Evolutionary conservation across 2,329 filamentous ascomycete genomes (phyloP).

Genomic region (Pleomassaria siparia): DNA sequence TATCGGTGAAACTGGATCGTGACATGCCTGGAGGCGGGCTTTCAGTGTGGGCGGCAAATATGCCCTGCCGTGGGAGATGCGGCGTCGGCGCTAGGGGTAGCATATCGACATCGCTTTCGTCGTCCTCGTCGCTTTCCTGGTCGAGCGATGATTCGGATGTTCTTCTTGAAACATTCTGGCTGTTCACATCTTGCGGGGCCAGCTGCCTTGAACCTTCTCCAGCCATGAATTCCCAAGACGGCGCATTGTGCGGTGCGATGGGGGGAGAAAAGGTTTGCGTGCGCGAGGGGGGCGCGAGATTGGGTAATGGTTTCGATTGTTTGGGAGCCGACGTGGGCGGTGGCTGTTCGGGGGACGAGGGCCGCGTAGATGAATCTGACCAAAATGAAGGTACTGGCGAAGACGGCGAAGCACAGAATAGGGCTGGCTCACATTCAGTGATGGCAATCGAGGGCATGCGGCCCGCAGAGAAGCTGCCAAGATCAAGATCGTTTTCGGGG

Average conservation of each 20-base stretch:
- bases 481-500: conserved; percentile 22
- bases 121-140: conserved; percentile 32
- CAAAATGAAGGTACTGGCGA: conserved; percentile 42
- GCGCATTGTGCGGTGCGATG: conserved; percentile 30
- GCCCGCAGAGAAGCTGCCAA: conserved; percentile 26
- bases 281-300: conserved; percentile 17
- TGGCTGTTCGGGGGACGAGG: conserved; percentile 38
- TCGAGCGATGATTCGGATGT: conserved; percentile 38
- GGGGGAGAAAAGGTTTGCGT: conserved; percentile 25
- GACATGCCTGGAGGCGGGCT: conserved; percentile 28
- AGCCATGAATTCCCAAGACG: conserved; percentile 41
- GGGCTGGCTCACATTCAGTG: conserved; percentile 39
- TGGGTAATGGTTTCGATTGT: conserved; percentile 17
- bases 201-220: conserved; percentile 23
- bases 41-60: conserved; percentile 32
- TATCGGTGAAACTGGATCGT: conserved; percentile 33
- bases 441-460: conserved; percentile 40
- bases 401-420: conserved; percentile 29
- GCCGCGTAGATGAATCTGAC: conserved; percentile 37
- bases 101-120: conserved; percentile 28
- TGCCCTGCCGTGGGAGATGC: conserved; percentile 31
- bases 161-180: conserved; percentile 27
- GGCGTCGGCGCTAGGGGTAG: conserved; percentile 28
- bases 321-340: conserved; percentile 31
- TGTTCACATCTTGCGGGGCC: conserved; percentile 21